phyloP scores from a whole-genome alignment of 2,329 filamentous ascomycete species.

The Aspergillus awamori region DNA sequence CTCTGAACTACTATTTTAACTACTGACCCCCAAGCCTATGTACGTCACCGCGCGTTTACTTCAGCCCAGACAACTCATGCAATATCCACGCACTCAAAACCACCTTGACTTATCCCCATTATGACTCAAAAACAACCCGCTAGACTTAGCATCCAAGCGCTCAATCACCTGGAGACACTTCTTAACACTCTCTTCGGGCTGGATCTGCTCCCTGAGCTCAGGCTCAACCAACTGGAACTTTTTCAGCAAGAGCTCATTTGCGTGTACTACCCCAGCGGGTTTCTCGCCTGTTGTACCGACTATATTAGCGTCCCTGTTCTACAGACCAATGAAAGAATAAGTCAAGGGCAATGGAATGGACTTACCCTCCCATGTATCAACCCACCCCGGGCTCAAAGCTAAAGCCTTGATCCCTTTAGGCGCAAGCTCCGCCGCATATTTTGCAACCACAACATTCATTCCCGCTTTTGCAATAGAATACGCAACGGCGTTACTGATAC shows the following conservation, averaged over 20 bases:
- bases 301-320: neutral
- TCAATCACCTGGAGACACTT: slow-evolving; percentile 30
- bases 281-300: slow-evolving; percentile 13
- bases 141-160: slow-evolving; percentile 23
- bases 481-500: slow-evolving; percentile 27
- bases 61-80: too few relatives aligned
- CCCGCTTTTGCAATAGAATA: slow-evolving; percentile 47
- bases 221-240: slow-evolving; percentile 25
- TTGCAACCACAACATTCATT: slow-evolving; percentile 46
- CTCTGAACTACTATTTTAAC: too few relatives aligned
- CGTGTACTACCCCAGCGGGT: slow-evolving; percentile 12
- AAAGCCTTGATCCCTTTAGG: slow-evolving; percentile 38
- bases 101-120: slow-evolving; percentile 27
- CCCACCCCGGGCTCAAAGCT: slow-evolving; percentile 40
- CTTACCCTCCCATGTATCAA: slow-evolving; percentile 28
- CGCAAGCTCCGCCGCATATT: slow-evolving; percentile 42
- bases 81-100: neutral
- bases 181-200: slow-evolving; percentile 30
- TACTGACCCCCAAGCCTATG: too few relatives aligned
- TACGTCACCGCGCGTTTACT: too few relatives aligned
- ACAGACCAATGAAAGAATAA: neutral
- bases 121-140: slow-evolving; percentile 29
- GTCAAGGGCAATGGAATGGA: neutral
- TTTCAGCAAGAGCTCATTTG: slow-evolving; percentile 22
- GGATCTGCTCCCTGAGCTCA: slow-evolving; percentile 27